Base-by-base conservation (phyloP, 2,329 filamentous ascomycete genomes). In the Neurospora crassa region DNA sequence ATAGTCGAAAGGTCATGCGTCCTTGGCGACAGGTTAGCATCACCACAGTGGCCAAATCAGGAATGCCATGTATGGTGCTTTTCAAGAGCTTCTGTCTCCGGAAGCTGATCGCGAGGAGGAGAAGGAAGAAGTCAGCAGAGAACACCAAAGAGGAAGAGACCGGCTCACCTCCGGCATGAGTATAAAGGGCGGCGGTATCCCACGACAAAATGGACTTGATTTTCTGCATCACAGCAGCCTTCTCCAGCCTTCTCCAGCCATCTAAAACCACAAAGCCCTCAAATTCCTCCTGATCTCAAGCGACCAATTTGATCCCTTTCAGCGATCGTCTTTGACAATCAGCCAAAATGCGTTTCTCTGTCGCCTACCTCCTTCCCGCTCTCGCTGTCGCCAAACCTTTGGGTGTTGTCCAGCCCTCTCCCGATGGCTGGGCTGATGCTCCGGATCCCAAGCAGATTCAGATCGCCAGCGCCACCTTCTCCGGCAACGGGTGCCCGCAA, bases 401-500 rank as follows among this genome's bases (percentile, higher is more conserved):
- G 29, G 73, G 69, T 47, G 72, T 74, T 69, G 68, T 74, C 71
- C 69, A 72, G 12, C 71, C 70, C 29, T 76, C 78, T 69, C 53
- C 53, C 29, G 77, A 79, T 71, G 76, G 75, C 70, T 74, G 75
- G 70, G 78, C 77, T 20, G 80, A 82, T 70, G 70, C 69, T 14
- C 82, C 83, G n/a, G 78, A 81, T 73, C 80, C 81, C 20, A 78
- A 76, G 59, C 74, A 81, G 43, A 84, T 84, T 76, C 79, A 80
- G 77, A 82, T 84, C 76, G 59, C 78, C 73, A 78, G 77, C 67
- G 79, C 81, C 63, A 80, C 76, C 34, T 82, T 81, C 72, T 83
- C 82, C 41, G 83, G 83, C 70, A 84, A 80, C 73, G 83, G 83
- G 37, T 84, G 83, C 74, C 82, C 82, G 11, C 81, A 83, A 76